Conservation (phyloP, 2,329 filamentous ascomycete genomes). For the Neofusicoccum sp. region DNA sequence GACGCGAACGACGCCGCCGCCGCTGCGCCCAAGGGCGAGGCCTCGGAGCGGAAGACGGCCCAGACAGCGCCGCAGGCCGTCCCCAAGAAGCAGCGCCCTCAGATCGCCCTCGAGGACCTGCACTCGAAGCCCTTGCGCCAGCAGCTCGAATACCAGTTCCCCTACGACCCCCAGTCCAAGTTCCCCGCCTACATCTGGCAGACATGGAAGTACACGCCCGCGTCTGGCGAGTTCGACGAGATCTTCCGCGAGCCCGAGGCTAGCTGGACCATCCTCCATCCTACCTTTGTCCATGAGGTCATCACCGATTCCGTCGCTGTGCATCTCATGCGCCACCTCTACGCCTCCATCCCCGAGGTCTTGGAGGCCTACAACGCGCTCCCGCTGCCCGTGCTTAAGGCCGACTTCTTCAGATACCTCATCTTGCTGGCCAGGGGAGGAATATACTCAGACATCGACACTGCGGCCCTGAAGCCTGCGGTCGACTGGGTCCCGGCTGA, state of each 20-base stretch:
- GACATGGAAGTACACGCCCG: constrained; percentile 90
- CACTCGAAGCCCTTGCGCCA: constrained; percentile 73
- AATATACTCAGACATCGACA: constrained; percentile 85
- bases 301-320: constrained; percentile 88
- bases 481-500: constrained; percentile 82
- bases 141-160: constrained; percentile 87
- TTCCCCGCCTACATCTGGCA: constrained; percentile 99
- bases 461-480: constrained; percentile 78
- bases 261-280: constrained; percentile 85
- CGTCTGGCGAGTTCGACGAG: constrained; percentile 72
- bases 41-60: constrained; percentile 21
- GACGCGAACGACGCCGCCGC: not conserved
- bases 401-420: constrained; percentile 69
- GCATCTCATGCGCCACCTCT: constrained; percentile 82
- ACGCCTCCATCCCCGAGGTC: constrained; percentile 65
- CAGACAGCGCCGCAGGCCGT: constrained; percentile 29
- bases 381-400: constrained; percentile 58
- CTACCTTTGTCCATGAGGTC: constrained; percentile 92
- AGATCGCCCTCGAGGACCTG: constrained; percentile 70
- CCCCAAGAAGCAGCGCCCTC: constrained; percentile 50
- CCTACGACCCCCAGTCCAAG: constrained; percentile 84
- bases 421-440: constrained; percentile 76
- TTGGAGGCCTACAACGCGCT: constrained; percentile 53
- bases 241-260: constrained; percentile 81
- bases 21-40: constrained; percentile 8